Base-by-base conservation (phyloP, 2,329 filamentous ascomycete species). In the Trichoderma koningiopsis region DNA sequence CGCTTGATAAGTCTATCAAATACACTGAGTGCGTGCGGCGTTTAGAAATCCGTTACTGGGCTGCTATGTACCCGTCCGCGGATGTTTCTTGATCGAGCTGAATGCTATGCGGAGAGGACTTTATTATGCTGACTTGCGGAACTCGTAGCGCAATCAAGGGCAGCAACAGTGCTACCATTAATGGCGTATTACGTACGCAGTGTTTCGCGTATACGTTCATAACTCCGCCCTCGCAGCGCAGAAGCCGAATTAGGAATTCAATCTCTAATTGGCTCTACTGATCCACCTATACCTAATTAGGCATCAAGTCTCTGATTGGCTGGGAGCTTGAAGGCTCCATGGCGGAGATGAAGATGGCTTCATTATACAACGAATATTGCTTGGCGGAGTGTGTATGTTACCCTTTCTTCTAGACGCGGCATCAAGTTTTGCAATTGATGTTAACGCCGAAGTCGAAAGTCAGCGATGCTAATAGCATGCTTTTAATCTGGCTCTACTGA, bases 231-330 rank as follows among this genome's bases (percentile, higher is more conserved):
- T n/a, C 16, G 37, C 14, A 19, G 11, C 37, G 37, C 37, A 22
- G 2, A 10, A 6, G 24, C 52, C 52, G 11, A 55, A 71, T 71
- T 43, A 43, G 62, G 70, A 53, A 47, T 27, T 64, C 57, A 70
- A 59, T 71, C 70, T 71, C 52, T 67, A 13, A 71, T 69, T 71
- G 66, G 70, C 16, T 29, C 29, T 13, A 61, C 37, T 35, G 33
- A 22, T 7, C 22, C 22, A 40, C 49, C 60, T 29, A 56, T 70
- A n/a, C 70, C 59, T 13, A 47, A 69, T 70, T 52, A 29, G 62
- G 71, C 55, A 71, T 24, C n/a, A 58, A 37, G 22, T 58, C 56
- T 58, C 31, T 29, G 3, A 58, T 58, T 58, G 56, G 56, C 31
- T 19, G 7, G 35, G 19, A 58, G 29, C 29, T 24, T 6, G 31